Evolutionary conservation across 169 alveolate genomes (phyloP).

Genomic region (Eimeria tenella): DNA sequence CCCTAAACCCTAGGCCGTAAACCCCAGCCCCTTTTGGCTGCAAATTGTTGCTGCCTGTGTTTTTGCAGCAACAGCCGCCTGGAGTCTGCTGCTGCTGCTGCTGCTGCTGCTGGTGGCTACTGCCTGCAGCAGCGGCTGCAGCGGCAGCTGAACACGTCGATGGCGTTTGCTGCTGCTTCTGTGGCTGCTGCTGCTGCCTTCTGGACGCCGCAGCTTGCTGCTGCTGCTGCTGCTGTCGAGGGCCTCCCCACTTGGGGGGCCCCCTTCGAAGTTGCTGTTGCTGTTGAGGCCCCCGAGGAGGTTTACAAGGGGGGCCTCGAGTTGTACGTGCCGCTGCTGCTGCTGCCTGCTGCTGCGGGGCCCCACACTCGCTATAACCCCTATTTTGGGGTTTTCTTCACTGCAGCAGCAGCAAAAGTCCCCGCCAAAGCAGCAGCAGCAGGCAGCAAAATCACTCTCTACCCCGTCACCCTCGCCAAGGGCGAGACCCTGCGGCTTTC

Average conservation of each 20-base stretch:
- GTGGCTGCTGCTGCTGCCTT: not conserved
- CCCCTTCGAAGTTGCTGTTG: conserved; percentile 2
- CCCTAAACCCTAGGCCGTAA: too few species aligned
- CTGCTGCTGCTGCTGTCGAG: not conserved
- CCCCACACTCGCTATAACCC: not conserved
- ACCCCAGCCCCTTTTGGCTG: too few species aligned
- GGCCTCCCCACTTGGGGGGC: not conserved
- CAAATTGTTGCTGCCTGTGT: not conserved
- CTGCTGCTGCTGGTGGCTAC: not conserved
- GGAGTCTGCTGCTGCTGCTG: not conserved
- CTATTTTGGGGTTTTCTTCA: not conserved
- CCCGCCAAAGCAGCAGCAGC: not conserved
- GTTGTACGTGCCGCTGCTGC: not conserved
- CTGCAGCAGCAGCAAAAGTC: not conserved
- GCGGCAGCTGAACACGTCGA: not conserved
- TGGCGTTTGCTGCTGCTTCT: not conserved
- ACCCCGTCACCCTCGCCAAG: not conserved
- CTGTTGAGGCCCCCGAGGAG: not conserved
- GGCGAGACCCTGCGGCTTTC: not conserved
- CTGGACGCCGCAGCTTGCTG: not conserved
- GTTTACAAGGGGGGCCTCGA: conserved; percentile 16
- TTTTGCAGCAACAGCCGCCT: not conserved
- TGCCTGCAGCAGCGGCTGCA: conserved; percentile 7
- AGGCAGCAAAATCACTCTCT: not conserved
- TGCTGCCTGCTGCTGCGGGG: not conserved